Conservation (phyloP, 164 flowering plant genomes). For the Amborella trichopoda region DNA sequence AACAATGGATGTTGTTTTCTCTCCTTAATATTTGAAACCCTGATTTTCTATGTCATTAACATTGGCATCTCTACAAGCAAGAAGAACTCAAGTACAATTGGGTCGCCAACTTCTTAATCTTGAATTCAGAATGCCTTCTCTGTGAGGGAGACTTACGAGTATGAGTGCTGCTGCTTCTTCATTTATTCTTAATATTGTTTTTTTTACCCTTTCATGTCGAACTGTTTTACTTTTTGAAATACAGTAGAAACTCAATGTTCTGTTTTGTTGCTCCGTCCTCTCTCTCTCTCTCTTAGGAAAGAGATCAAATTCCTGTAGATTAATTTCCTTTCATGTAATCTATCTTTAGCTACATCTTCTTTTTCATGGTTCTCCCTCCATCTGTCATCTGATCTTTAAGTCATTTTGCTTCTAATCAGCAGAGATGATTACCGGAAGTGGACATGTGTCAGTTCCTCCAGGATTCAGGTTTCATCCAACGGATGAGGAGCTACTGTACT, state of each 20-base stretch:
- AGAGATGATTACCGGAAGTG: constrained; percentile 26
- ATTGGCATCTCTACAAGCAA: too few relatives aligned
- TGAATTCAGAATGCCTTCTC: not conserved
- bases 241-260: not conserved
- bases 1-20: too few relatives aligned
- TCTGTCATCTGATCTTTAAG: not conserved
- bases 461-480: constrained; percentile 84
- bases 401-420: not conserved
- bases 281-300: not conserved
- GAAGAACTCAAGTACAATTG: too few relatives aligned
- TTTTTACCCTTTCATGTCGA: not conserved
- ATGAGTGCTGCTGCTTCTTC: not conserved
- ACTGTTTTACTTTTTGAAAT: not conserved
- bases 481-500: constrained; percentile 60
- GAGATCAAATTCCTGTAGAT: too few relatives aligned
- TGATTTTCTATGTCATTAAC: too few relatives aligned
- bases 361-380: not conserved
- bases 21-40: too few relatives aligned
- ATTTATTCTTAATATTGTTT: not conserved
- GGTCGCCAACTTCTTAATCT: too few relatives aligned
- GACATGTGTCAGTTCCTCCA: constrained; percentile 48
- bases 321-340: not conserved
- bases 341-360: not conserved
- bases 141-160: not conserved
- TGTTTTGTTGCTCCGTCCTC: not conserved